phyloP scores from a whole-genome alignment of 2,329 filamentous ascomycete genomes.

The Diaporthe australafricana region DNA sequence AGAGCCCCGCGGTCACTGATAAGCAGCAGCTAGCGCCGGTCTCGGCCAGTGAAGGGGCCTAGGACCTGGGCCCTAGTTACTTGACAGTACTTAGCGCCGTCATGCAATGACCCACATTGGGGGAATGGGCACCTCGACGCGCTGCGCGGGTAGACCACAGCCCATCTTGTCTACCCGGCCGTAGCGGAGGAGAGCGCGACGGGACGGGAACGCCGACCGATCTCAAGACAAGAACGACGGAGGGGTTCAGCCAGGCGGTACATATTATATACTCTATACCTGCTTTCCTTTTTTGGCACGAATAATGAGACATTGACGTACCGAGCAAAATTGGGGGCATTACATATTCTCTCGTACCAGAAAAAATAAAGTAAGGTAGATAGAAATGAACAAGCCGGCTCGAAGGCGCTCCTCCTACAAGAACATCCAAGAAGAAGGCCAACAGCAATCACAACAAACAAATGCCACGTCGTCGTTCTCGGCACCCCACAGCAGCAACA shows the following conservation, averaged over 20 bases:
- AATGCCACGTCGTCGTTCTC: not conserved
- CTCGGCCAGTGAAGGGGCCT: not conserved
- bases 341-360: not conserved
- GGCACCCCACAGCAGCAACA: slow-evolving; percentile 6
- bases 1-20: slow-evolving; percentile 33
- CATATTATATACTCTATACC: not conserved
- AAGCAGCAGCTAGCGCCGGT: slow-evolving; percentile 25
- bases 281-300: not conserved
- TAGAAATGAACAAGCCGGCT: slow-evolving; percentile 37
- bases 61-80: not conserved
- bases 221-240: not conserved
- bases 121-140: slow-evolving; percentile 2
- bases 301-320: slow-evolving; percentile 18
- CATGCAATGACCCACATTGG: slow-evolving; percentile 1
- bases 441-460: slow-evolving; percentile 6
- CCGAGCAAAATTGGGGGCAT: not conserved
- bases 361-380: not conserved
- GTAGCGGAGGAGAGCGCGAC: not conserved
- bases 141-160: slow-evolving; percentile 10
- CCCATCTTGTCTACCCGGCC: not conserved
- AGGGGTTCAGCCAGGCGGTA: not conserved
- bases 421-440: slow-evolving; percentile 12
- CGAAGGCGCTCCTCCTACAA: slow-evolving; percentile 38
- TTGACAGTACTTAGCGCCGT: slow-evolving; percentile 10
- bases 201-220: too few relatives aligned